Evolutionary conservation across 768 basidiomycete species (phyloP).

Genomic region (Rhizopogon vulgaris): DNA sequence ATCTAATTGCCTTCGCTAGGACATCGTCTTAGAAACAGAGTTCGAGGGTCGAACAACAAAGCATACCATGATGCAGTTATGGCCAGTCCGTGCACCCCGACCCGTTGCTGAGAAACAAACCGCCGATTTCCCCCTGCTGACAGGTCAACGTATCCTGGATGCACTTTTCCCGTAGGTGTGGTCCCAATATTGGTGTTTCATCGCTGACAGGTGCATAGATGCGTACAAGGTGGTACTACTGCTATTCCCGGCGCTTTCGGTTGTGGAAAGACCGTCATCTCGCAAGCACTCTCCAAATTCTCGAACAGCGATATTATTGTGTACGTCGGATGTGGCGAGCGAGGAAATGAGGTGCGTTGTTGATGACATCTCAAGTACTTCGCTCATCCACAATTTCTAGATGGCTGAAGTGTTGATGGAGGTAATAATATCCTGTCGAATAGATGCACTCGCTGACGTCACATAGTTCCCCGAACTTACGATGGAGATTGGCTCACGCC

Average conservation of each 20-base stretch:
- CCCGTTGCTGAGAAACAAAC: constrained; percentile 95
- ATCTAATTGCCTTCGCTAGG: constrained; percentile 39
- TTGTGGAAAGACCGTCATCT: constrained; percentile 98
- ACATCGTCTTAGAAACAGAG: constrained; percentile 94
- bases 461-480: constrained; percentile 80
- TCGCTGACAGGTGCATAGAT: constrained; percentile 36
- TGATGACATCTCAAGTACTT: constrained; percentile 38
- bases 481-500: constrained; percentile 85
- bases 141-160: constrained; percentile 95
- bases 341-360: constrained; percentile 80
- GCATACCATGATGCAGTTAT: constrained; percentile 96
- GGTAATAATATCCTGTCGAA: constrained; percentile 32
- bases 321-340: constrained; percentile 98
- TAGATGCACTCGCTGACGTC: background rate
- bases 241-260: constrained; percentile 99
- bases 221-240: constrained; percentile 93
- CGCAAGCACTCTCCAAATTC: constrained; percentile 95
- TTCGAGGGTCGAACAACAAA: constrained; percentile 92
- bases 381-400: constrained; percentile 29
- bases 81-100: constrained; percentile 97
- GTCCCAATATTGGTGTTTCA: background rate
- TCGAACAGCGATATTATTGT: constrained; percentile 99
- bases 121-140: constrained; percentile 85
- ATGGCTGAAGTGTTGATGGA: constrained; percentile 99
- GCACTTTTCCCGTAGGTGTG: constrained; percentile 85